These are phyloP conservation scores for Claviceps monticola DNA, from an alignment of 2,329 filamentous ascomycete species.

Conservation along the genomic window DNA sequence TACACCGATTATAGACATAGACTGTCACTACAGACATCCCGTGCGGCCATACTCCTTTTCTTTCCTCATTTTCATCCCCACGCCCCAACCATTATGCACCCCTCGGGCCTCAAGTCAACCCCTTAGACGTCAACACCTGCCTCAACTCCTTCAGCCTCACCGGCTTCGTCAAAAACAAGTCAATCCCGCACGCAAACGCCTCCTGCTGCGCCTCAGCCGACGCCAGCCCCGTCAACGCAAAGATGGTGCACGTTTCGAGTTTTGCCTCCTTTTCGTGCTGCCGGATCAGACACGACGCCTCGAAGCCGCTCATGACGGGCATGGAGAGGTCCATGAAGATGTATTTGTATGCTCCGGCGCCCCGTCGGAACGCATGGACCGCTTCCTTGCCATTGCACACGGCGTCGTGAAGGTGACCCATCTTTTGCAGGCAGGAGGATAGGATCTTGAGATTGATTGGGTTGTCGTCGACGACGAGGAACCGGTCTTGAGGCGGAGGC, in stretches of 20 bases:
- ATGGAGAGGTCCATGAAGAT: constrained; percentile 35
- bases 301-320: constrained; percentile 37
- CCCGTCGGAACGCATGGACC: constrained; percentile 11
- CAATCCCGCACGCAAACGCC: constrained; percentile 34
- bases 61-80: too few species aligned
- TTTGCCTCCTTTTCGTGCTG: constrained; percentile 30
- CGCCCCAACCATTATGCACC: too few species aligned
- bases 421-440: constrained; percentile 15
- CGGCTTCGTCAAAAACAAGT: constrained; percentile 38
- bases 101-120: neutral
- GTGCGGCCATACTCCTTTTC: too few species aligned
- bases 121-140: neutral
- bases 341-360: constrained; percentile 9
- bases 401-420: constrained; percentile 10
- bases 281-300: constrained; percentile 31
- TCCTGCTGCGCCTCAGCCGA: constrained; percentile 33
- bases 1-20: too few species aligned
- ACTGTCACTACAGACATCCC: too few species aligned
- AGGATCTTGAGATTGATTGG: constrained; percentile 21
- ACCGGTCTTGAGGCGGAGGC: neutral
- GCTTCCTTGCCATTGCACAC: constrained; percentile 17
- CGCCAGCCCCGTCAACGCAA: constrained; percentile 36
- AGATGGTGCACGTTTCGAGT: constrained; percentile 28
- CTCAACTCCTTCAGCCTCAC: constrained; percentile 25
- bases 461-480: constrained; percentile 24